These are phyloP conservation scores for Tylopilus vinaceipallidus DNA, from an alignment of 768 basidiomycete genomes.

Conservation along the genomic window DNA sequence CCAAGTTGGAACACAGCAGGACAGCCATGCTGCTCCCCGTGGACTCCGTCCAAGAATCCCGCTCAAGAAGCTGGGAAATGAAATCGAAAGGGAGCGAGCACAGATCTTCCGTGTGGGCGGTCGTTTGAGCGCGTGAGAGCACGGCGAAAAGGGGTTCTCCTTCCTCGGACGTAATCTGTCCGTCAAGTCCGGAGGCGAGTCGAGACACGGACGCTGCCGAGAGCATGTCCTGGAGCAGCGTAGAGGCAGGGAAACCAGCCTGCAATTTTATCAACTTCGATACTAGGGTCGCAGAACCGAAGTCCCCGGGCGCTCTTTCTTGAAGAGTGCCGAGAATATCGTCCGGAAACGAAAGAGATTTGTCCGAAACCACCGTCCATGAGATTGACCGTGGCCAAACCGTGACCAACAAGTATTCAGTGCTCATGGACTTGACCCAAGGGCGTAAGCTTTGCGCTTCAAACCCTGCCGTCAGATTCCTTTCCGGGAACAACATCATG, in stretches of 20 bases:
- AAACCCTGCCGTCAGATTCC: not conserved
- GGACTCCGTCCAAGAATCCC: constrained; percentile 42
- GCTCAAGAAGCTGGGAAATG: constrained; percentile 39
- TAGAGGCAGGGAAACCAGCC: constrained; percentile 33
- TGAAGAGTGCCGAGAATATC: constrained; percentile 37
- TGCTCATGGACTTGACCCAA: constrained; percentile 59
- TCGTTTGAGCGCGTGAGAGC: not conserved
- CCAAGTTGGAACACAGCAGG: constrained; percentile 41
- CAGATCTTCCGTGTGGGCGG: not conserved
- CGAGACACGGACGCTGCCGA: constrained; percentile 38
- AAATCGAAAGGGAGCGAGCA: constrained; percentile 18
- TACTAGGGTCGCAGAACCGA: constrained; percentile 23
- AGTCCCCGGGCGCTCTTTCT: constrained; percentile 2
- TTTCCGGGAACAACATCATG: not conserved
- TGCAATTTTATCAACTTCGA: constrained; percentile 40
- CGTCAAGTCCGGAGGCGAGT: constrained; percentile 31
- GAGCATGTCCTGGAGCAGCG: constrained; percentile 47
- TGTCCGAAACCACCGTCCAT: constrained; percentile 19
- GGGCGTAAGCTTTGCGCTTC: constrained; percentile 13
- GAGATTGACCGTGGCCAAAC: constrained; percentile 44
- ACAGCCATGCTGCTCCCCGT: constrained; percentile 43
- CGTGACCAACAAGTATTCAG: constrained; percentile 41
- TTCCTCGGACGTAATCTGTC: constrained; percentile 11
- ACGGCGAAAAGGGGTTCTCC: constrained; percentile 3
- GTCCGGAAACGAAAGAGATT: constrained; percentile 22